Percentiles rank a stretch among this genome's conserved stretches.
phyloP scores from a whole-genome alignment of 352 stramenopile genomes.

The Phytophthora colocasiae region DNA sequence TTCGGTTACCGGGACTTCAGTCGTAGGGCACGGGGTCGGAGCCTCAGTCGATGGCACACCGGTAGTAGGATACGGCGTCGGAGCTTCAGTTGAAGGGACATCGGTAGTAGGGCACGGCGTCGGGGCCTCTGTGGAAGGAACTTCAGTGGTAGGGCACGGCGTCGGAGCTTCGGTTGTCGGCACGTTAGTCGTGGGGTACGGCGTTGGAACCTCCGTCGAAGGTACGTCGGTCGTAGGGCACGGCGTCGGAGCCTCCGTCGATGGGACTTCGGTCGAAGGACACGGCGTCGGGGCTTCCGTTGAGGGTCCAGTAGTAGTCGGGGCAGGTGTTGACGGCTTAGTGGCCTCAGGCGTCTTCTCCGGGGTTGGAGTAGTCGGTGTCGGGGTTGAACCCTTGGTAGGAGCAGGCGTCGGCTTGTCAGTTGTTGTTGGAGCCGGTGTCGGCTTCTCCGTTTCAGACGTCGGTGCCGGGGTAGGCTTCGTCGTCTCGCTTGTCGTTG shows the following conservation, averaged over 20 bases:
- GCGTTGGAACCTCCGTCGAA: conserved; percentile 10
- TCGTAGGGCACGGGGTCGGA: conserved; percentile 25
- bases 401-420: conserved; percentile 1
- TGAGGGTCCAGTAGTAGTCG: conserved; percentile 26
- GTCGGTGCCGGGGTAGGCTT: conserved; percentile 11
- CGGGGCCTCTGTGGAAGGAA: neutral
- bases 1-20: conserved; percentile 6
- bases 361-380: conserved; percentile 29
- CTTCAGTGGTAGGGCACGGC: conserved; percentile 22
- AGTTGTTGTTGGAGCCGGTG: neutral
- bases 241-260: conserved; percentile 13
- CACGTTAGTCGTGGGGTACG: conserved; percentile 13
- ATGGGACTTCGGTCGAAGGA: conserved; percentile 15
- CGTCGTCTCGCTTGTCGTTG: conserved; percentile 5
- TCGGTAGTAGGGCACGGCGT: conserved; percentile 32
- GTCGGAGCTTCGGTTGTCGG: conserved; percentile 13
- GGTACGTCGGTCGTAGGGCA: conserved; percentile 15
- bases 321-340: conserved; percentile 31
- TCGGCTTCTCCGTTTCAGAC: conserved; percentile 2
- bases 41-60: conserved; percentile 1
- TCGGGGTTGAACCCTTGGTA: too few species aligned
- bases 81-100: neutral
- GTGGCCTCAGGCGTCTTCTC: conserved; percentile 27
- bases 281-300: conserved; percentile 22
- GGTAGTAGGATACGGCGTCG: conserved; percentile 12